phyloP scores from a whole-genome alignment of 2,329 filamentous ascomycete genomes.

The Botrytis medusae region DNA sequence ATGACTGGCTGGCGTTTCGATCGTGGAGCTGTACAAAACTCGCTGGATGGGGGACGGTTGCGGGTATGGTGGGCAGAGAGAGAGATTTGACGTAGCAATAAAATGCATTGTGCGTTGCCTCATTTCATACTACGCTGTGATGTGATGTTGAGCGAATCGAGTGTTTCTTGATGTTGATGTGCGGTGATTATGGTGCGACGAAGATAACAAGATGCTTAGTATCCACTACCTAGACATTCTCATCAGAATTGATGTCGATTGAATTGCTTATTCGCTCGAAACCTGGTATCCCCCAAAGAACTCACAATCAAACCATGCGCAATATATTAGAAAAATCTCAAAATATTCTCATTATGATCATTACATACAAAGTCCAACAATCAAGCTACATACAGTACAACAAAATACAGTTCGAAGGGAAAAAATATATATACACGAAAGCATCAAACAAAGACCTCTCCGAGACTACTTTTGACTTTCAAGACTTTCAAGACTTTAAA shows the following conservation, averaged over 20 bases:
- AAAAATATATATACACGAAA: not conserved
- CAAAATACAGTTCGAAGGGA: not conserved
- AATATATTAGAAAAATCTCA: not conserved
- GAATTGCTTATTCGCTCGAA: not conserved
- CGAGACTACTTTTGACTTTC: not conserved
- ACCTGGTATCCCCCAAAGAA: not conserved
- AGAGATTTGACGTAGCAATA: not conserved
- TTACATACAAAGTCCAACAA: constrained; percentile 4
- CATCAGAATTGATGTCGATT: not conserved
- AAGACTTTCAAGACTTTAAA: not conserved
- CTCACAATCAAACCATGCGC: not conserved
- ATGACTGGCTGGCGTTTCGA: constrained; percentile 18
- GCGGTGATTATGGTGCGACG: not conserved
- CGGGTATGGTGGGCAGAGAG: not conserved
- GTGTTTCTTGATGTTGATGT: not conserved
- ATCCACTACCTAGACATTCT: not conserved
- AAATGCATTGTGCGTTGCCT: not conserved
- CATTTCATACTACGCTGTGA: not conserved
- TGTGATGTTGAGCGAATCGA: not conserved
- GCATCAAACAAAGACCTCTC: not conserved
- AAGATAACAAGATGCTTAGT: not conserved
- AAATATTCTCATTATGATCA: not conserved
- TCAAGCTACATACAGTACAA: not conserved
- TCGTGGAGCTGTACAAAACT: constrained; percentile 2
- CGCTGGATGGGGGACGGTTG: not conserved